phyloP scores from a whole-genome alignment of 2,329 filamentous ascomycete species.

The Cladosporium phlei region DNA sequence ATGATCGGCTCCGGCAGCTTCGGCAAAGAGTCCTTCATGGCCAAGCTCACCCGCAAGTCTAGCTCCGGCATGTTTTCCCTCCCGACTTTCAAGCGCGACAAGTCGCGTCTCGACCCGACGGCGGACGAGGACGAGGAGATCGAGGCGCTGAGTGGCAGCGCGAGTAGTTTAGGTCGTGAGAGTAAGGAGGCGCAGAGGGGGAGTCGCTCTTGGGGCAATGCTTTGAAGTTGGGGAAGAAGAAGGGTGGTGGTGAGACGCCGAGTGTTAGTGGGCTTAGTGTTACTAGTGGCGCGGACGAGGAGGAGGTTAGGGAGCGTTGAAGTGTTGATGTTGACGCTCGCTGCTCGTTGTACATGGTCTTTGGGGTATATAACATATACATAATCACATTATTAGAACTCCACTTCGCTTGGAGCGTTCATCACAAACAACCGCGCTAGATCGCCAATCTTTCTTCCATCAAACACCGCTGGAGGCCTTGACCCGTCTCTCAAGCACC shows the following conservation, averaged over 20 bases:
- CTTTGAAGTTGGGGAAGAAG: constrained; percentile 38
- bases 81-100: constrained; percentile 35
- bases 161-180: constrained; percentile 20
- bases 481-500: constrained; percentile 14
- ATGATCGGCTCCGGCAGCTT: constrained; percentile 24
- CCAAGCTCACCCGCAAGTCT: constrained; percentile 46
- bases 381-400: no score
- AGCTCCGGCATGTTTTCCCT: constrained; percentile 42
- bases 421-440: no score
- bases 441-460: no score
- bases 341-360: not conserved
- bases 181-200: constrained; percentile 25
- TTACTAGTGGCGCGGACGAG: constrained; percentile 36
- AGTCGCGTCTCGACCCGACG: constrained; percentile 28
- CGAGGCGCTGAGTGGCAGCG: constrained; percentile 27
- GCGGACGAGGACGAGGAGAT: constrained; percentile 23
- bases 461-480: no score
- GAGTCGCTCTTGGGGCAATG: constrained; percentile 40
- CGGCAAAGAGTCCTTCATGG: constrained; percentile 46
- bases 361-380: no score
- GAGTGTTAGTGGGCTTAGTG: constrained; percentile 42
- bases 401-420: no score
- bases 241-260: constrained; percentile 37
- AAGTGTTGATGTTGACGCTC: not conserved
- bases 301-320: constrained; percentile 1